Evolutionary conservation across 1,284 basidiomycete species (phyloP), one percentile per base, ranked within the genome.

Genomic region (Pseudozyma tsukubaensis): DNA sequence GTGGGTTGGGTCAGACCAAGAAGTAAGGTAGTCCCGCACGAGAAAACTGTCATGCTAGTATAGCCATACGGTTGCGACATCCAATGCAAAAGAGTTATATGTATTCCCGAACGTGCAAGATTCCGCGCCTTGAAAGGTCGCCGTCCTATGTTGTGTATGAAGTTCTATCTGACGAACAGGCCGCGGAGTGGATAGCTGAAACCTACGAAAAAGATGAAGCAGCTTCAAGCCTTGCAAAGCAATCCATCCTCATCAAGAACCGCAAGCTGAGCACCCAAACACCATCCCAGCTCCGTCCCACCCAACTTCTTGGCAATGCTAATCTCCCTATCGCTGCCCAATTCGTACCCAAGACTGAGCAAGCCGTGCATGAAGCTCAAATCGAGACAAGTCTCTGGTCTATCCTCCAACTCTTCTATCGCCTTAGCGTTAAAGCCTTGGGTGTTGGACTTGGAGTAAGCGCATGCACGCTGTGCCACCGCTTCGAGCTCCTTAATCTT

Each of bases 261-360:
- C 9, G 79, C 78, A 16, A 83, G 53, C 56, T 83, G 77, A 13
- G 94, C 94, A 18, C 94, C 94, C 24, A 97, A 86, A 76, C 91
- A 92, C 96, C 96, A 99, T 9, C 97, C 96, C 60, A 99, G 86
- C 88, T 98, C 97, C 4, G 94, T 95, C 7, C 91, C 93, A 29
- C 88, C 88, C 49, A 99, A 89, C 88, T 92, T 91, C 88, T 98
- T 98, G 79, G 79, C 83, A 24, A 83, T 62, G 21, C 74, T 79
- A 18, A 84, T 53, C 47, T 66, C 54, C 91, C 95, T 42, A 93
- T 50, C 92, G 90, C 75, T 76, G 11, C 62, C 72, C n/a, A 82
- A 71, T 66, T 85, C 82, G 68, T 85, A 85, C 3, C 83, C 87
- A 0, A 95, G 87, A 60, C 91, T 88, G 55, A 99, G 86, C 66